phyloP scores from a whole-genome alignment of 176 grass and related monocot genomes.

The Triticum dicoccoides region DNA sequence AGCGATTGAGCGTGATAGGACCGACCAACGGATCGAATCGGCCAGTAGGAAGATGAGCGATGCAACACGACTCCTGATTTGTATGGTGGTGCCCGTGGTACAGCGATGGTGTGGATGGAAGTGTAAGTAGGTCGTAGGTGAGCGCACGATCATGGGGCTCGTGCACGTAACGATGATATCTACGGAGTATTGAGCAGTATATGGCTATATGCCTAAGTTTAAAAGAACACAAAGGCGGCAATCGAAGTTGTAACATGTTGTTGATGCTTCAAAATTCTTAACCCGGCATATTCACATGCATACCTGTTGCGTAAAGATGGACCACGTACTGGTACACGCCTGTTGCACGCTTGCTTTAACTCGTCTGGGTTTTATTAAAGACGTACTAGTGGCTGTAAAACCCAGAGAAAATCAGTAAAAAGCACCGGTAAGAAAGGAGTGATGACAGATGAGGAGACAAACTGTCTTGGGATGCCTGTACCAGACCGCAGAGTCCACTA shows the following conservation, averaged over 20 bases:
- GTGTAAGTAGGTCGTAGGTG: no score
- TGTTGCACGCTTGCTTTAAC: background rate
- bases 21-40: background rate
- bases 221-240: no score
- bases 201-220: no score
- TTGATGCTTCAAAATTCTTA: background rate
- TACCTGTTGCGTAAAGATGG: background rate
- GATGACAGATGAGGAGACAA: slow-evolving; percentile 32
- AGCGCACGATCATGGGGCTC: no score
- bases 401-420: background rate
- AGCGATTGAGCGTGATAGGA: background rate
- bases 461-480: slow-evolving; percentile 37
- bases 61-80: background rate
- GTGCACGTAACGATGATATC: no score
- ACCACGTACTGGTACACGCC: background rate
- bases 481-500: slow-evolving; percentile 35
- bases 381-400: background rate
- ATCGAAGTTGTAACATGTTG: no score
- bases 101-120: no score
- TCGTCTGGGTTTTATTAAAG: background rate
- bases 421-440: background rate
- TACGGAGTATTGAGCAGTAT: background rate
- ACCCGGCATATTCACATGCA: background rate
- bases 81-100: background rate
- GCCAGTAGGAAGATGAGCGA: background rate